Conservation (phyloP, 2,329 filamentous ascomycete genomes). For the Cercospora sp. region DNA sequence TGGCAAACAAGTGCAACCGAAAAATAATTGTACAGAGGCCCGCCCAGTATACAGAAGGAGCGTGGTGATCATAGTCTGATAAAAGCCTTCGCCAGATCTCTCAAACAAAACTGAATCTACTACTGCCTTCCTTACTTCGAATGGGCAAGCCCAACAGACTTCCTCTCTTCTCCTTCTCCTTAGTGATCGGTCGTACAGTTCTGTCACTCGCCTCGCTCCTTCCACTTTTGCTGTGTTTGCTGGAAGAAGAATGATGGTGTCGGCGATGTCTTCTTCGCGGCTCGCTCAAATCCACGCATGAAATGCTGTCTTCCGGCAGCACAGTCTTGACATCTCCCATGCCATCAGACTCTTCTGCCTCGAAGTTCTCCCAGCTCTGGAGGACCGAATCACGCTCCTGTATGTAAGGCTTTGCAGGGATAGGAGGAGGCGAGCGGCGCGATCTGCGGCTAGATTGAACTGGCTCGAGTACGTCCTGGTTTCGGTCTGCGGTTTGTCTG, state of each 20-base stretch:
- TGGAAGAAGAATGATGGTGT: conserved; percentile 20
- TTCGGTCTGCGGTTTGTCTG: not conserved
- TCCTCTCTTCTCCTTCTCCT: conserved; percentile 18
- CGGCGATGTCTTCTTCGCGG: conserved; percentile 13
- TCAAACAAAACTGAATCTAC: conserved; percentile 18
- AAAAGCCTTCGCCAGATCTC: not conserved
- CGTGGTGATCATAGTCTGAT: not conserved
- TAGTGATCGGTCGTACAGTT: conserved; percentile 31
- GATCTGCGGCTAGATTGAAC: not conserved
- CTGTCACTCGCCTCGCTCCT: conserved; percentile 29
- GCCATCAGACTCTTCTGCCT: conserved; percentile 39
- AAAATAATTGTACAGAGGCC: not conserved
- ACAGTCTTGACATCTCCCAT: conserved; percentile 48
- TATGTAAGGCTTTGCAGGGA: conserved; percentile 18
- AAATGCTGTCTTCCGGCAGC: conserved; percentile 51
- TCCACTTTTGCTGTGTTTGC: conserved; percentile 20
- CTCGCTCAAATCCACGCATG: conserved; percentile 38
- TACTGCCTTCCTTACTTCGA: conserved; percentile 34
- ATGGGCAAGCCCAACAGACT: conserved; percentile 32
- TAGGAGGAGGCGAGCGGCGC: conserved; percentile 6
- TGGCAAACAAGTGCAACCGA: not conserved
- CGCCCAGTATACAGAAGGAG: not conserved
- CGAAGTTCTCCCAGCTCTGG: conserved; percentile 25
- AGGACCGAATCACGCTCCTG: conserved; percentile 14
- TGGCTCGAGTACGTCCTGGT: not conserved